Evolutionary conservation across 2,329 filamentous ascomycete genomes (phyloP), one percentile per base, ranked within the genome.

Genomic region (Cordyceps sp.): DNA sequence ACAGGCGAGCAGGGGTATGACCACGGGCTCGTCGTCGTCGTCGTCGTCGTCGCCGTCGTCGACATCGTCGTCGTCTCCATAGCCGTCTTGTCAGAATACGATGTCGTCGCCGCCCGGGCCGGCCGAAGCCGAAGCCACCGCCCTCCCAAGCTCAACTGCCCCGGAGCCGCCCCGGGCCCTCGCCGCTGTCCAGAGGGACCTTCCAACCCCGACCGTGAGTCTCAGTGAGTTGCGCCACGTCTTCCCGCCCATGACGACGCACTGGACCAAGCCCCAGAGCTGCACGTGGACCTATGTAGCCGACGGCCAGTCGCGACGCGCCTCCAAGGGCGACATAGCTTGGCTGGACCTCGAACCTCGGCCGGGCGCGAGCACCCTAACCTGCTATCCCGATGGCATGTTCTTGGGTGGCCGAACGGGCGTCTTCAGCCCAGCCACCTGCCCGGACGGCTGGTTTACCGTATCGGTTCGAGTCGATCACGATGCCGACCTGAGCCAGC

Each of bases 311-410:
- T 31, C 40, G 9, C 38, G 37, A 17, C 40, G 41, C 27, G 47
- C 40, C 3, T 38, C 40, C 18, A 39, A 41, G 8, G 53, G 47
- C 6, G 43, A 48, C 2, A 45, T 53, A 23, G 55, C 54, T 19
- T 58, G 49, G 44, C 40, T 59, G 12, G 55, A 59, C 33, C 34
- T 56, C 24, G 46, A 54, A 28, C 50, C 56, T 7, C 44, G 49
- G 15, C 36, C 46, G n/a, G 51, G 44, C 9, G 53, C 52, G 6
- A 54, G 44, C 20, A 55, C 53, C 2, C 40, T 58, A 29, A 56
- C 55, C 3, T 59, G 55, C 34, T 59, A 59, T 35, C 55, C 55
- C 1, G 45, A 54, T 23, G 49, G 50, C 39, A 59, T 59, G 55
- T 58, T 59, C 32, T 42, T 39, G 5, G 44, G 46, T 12, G 49